phyloP scores from a whole-genome alignment of 441 rosid species.

The Cnidoscolus chayamansa region DNA sequence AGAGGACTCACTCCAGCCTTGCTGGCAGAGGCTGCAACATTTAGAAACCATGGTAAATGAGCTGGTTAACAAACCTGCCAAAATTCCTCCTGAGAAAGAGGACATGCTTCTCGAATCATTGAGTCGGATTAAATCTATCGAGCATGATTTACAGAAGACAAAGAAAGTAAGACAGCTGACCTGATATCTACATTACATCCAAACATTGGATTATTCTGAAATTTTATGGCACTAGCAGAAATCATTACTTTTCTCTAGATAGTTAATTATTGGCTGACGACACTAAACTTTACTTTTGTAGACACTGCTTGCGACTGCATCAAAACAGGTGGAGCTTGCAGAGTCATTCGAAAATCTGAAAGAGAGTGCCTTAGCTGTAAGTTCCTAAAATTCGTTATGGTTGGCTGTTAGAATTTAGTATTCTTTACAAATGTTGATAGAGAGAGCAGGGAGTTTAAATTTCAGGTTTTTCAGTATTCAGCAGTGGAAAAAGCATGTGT shows the following conservation, averaged over 20 bases:
- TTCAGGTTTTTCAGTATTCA: not conserved
- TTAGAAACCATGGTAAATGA: constrained; percentile 71
- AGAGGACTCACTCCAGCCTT: constrained; percentile 55
- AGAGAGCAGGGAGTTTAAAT: not conserved
- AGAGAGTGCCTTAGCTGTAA: constrained; percentile 51
- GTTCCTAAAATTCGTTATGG: constrained; percentile 25
- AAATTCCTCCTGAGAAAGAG: constrained; percentile 86
- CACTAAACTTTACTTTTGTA: constrained; percentile 31
- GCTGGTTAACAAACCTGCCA: constrained; percentile 57
- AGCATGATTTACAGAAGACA: constrained; percentile 86
- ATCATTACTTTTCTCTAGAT: constrained; percentile 5
- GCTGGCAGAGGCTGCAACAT: constrained; percentile 83
- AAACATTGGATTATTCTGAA: constrained; percentile 3
- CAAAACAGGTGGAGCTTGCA: constrained; percentile 89
- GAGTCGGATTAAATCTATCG: constrained; percentile 76
- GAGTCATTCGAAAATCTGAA: constrained; percentile 74
- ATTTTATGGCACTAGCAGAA: not conserved
- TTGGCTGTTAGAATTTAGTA: not conserved
- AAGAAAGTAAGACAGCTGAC: constrained; percentile 43
- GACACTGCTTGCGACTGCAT: constrained; percentile 86
- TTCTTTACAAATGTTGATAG: not conserved
- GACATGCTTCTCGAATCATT: constrained; percentile 79
- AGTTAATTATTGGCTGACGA: not conserved
- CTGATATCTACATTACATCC: not conserved
- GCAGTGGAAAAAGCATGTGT: not conserved